Conservation (phyloP, 768 basidiomycete species). For the Auriscalpium orientale region DNA sequence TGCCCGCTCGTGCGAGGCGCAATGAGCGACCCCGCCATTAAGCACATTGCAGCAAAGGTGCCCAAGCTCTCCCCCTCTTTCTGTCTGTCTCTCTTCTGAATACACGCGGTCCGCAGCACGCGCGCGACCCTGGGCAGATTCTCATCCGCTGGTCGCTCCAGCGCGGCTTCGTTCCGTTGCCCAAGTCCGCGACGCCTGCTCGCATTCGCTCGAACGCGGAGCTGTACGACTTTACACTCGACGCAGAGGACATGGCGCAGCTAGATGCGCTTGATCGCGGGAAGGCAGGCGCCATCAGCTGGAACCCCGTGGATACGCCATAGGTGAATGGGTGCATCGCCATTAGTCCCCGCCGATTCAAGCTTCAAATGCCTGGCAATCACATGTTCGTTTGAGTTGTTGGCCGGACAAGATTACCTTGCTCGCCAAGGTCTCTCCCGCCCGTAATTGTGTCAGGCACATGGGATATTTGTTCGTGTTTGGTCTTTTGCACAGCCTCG, state of each 20-base stretch:
- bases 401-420: no score
- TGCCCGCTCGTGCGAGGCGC: slow-evolving; percentile 58
- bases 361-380: no score
- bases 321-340: no score
- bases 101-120: slow-evolving; percentile 31
- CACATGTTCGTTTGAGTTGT: no score
- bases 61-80: slow-evolving; percentile 5
- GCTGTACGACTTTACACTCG: slow-evolving; percentile 70
- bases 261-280: slow-evolving; percentile 71
- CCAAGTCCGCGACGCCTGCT: slow-evolving; percentile 67
- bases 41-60: slow-evolving; percentile 53
- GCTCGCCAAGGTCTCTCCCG: no score
- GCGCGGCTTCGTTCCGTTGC: slow-evolving; percentile 72
- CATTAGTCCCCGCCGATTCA: no score
- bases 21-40: slow-evolving; percentile 43
- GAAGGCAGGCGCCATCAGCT: slow-evolving; percentile 63
- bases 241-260: slow-evolving; percentile 50
- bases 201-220: slow-evolving; percentile 71
- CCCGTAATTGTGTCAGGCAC: no score
- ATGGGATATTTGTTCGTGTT: no score
- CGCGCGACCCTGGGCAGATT: slow-evolving; percentile 68
- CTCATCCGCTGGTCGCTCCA: slow-evolving; percentile 92
- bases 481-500: no score
- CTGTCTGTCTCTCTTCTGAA: background rate
- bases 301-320: slow-evolving; percentile 67